Evolutionary conservation across 352 stramenopile species (phyloP).

Genomic region (Globisporangium uncinulatum): DNA sequence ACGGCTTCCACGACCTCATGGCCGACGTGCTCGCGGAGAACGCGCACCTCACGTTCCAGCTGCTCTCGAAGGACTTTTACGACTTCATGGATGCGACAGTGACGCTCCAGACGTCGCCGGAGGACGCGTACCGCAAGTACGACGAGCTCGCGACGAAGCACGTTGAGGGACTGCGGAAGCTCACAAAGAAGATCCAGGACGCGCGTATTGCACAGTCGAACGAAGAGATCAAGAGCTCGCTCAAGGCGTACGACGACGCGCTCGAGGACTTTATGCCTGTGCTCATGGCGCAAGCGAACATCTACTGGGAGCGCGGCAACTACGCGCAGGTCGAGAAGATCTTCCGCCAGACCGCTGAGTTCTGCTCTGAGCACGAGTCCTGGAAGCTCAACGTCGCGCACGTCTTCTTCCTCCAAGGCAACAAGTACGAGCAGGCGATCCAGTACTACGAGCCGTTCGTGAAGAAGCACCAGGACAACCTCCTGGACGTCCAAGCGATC

Average conservation of each 20-base stretch:
- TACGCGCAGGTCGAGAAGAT: conserved; percentile 96
- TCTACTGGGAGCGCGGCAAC: conserved; percentile 96
- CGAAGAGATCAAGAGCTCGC: conserved; percentile 88
- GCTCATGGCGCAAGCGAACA: conserved; percentile 94
- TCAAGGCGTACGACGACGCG: conserved; percentile 92
- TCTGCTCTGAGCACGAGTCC: conserved; percentile 92
- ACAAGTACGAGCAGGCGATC: conserved; percentile 85
- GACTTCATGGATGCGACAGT: conserved; percentile 95
- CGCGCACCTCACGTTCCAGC: conserved; percentile 90
- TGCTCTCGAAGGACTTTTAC: conserved; percentile 92
- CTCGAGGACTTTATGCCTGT: conserved; percentile 96
- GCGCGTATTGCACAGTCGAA: conserved; percentile 87
- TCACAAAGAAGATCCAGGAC: conserved; percentile 95
- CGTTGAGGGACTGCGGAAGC: conserved; percentile 89
- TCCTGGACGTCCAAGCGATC: conserved; percentile 94
- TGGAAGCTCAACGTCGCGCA: conserved; percentile 97
- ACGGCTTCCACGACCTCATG: conserved; percentile 94
- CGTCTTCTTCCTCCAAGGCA: conserved; percentile 94
- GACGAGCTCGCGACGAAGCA: conserved; percentile 92
- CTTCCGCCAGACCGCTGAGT: conserved; percentile 93
- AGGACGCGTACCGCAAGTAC: conserved; percentile 93
- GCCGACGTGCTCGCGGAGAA: conserved; percentile 95
- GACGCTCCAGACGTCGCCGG: conserved; percentile 90
- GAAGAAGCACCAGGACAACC: conserved; percentile 86
- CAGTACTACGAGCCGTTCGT: conserved; percentile 96